Conservation (phyloP, 192 early-diverging fungal genomes). For the Funneliformis mosseae region DNA sequence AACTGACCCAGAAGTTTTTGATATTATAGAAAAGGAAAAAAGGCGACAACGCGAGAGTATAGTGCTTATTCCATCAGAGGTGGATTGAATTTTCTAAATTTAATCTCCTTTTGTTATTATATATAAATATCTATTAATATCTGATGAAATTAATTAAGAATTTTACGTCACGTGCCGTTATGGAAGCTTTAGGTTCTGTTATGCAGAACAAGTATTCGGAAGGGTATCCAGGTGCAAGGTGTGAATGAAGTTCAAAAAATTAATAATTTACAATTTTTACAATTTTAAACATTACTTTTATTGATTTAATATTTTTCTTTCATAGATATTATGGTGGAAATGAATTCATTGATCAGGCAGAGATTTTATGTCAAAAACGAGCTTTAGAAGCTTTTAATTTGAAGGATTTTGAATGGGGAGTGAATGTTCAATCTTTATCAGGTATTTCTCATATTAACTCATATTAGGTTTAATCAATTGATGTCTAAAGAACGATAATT, state of each 20-base stretch:
- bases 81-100: constrained; percentile 31
- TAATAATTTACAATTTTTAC: not conserved
- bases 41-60: constrained; percentile 89
- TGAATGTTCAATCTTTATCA: constrained; percentile 96
- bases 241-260: not conserved
- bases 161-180: constrained; percentile 95
- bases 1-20: constrained; percentile 86
- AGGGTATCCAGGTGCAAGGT: constrained; percentile 92
- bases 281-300: not conserved
- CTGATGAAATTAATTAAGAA: constrained; percentile 59
- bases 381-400: constrained; percentile 93
- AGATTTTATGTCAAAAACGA: constrained; percentile 90
- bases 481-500: not conserved
- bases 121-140: not conserved
- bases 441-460: constrained; percentile 42
- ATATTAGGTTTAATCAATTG: not conserved
- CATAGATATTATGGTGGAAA: constrained; percentile 98
- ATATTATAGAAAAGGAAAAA: constrained; percentile 97
- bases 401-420: constrained; percentile 87
- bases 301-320: not conserved
- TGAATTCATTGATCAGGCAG: constrained; percentile 95
- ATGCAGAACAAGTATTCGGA: constrained; percentile 99
- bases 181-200: constrained; percentile 94
- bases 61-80: constrained; percentile 96
- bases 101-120: not conserved